Percentiles rank a stretch among this genome's conserved stretches.
These are phyloP conservation scores for Blastobotrys capitulatus DNA, from an alignment of 1,139 yeast species.

Conservation along the genomic window DNA sequence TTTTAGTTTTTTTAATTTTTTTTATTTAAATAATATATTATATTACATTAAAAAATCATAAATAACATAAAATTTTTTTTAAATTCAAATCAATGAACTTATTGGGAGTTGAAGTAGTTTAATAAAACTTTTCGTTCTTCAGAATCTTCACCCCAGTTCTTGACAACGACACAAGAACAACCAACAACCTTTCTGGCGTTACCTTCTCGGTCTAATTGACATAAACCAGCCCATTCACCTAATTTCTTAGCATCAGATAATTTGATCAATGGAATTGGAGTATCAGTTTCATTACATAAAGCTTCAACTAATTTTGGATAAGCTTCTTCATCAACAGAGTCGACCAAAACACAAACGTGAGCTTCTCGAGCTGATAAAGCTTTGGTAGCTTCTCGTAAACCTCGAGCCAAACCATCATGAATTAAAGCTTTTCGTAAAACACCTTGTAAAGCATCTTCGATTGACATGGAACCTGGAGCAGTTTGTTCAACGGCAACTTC, in stretches of 20 bases:
- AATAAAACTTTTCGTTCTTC: slow-evolving; percentile 96
- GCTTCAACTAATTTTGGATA: slow-evolving; percentile 98
- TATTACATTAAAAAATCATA: neutral
- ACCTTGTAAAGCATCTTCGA: slow-evolving; percentile 98
- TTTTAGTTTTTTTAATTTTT: neutral
- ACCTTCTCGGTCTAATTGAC: slow-evolving; percentile 99
- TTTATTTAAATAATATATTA: neutral
- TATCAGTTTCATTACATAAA: slow-evolving; percentile 96
- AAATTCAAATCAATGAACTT: slow-evolving; percentile 25
- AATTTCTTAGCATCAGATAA: slow-evolving; percentile 99
- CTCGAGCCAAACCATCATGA: slow-evolving; percentile 99
- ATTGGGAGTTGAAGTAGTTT: slow-evolving; percentile 93
- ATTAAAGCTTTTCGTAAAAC: slow-evolving; percentile 97
- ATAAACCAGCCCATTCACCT: slow-evolving; percentile 99
- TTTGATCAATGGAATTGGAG: slow-evolving; percentile 96
- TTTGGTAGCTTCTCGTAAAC: slow-evolving; percentile 99
- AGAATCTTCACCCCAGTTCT: slow-evolving; percentile 99
- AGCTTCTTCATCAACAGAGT: slow-evolving; percentile 97
- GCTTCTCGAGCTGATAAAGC: slow-evolving; percentile 94
- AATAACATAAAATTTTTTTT: neutral
- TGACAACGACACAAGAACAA: slow-evolving; percentile 98
- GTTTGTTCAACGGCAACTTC: slow-evolving; percentile 78
- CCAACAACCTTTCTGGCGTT: slow-evolving; percentile 99
- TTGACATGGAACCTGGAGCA: slow-evolving; percentile 79
- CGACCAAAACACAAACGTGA: slow-evolving; percentile 95